Conservation (phyloP, 495 filamentous ascomycete genomes). For the Thermothielavioides terrestris region DNA sequence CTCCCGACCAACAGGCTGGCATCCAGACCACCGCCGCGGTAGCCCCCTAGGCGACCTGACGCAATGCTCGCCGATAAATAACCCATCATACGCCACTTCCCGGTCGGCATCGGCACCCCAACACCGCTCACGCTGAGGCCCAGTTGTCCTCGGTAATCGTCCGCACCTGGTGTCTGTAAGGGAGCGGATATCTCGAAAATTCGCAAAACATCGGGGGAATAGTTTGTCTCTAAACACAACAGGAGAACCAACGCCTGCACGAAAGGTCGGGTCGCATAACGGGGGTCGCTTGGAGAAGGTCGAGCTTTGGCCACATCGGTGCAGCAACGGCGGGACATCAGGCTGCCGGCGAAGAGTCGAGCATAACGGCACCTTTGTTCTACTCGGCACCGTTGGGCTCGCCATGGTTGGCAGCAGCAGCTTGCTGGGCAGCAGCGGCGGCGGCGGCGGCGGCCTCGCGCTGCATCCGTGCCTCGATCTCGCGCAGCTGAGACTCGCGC, state of each 20-base stretch:
- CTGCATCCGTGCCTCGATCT: conserved; percentile 66
- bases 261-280: conserved; percentile 22
- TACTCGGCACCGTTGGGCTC: conserved; percentile 44
- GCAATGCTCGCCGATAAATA: no score
- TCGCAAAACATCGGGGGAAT: conserved; percentile 27
- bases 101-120: background rate
- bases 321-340: conserved; percentile 10
- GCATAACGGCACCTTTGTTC: conserved; percentile 18
- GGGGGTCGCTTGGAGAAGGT: conserved; percentile 12
- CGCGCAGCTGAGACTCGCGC: conserved; percentile 94
- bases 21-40: no score
- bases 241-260: conserved; percentile 33
- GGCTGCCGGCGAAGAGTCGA: background rate
- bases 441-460: conserved; percentile 43
- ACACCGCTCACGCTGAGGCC: conserved; percentile 1
- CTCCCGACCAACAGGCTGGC: no score
- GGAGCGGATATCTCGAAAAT: conserved; percentile 25
- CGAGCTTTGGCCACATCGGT: conserved; percentile 16
- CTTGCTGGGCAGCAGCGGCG: conserved; percentile 21
- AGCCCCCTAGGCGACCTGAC: no score
- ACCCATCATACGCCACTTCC: no score
- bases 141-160: conserved; percentile 15
- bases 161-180: conserved; percentile 17
- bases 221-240: conserved; percentile 31
- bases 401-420: conserved; percentile 24